Base-by-base conservation (phyloP, 441 rosid genomes). In the Populus hybrid region DNA sequence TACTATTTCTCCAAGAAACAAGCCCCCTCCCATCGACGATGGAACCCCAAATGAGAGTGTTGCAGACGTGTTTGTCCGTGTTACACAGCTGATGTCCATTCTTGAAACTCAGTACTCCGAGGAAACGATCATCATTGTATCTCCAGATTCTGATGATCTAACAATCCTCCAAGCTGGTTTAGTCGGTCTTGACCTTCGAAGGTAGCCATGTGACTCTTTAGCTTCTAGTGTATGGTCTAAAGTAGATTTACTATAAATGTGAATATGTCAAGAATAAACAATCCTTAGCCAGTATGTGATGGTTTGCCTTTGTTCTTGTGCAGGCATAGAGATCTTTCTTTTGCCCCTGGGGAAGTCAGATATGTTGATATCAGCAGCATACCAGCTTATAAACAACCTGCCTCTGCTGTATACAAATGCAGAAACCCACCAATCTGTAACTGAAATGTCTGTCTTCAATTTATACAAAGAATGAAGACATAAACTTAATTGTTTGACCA, bases 11-110 rank as follows among this genome's bases (percentile, higher is more conserved):
- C 82, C 92, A 65, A 88, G 89, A 83, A 90, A 84, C 83, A 94
- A 87, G 82, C 98, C 98, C 50, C 97, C 98, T 78, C 97, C 97
- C 6, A 91, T 83, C 36, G 91, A 88, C 34, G 98, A 94, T 42
- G 97, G 97, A 76, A 94, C 98, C 32, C 97, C 97, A 9, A 94
- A 91, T 72, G 98, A 92, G 85, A 94, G 97, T 66, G 94, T 90
- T 11, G 71, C 89, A 5, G 97, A 91, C 69, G 98, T 94, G n/a
- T 93, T 94, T 5, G 97, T 93, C 75, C 97, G 97, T 4, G 87
- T 93, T 46, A 94, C 93, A n/a, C 95, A 94, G 76, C 93, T 93
- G 65, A 94, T 94, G 98, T 93, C 98, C 7, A 91, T 94, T 83
- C 95, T 94, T 0, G 97, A 94, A 86, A 94, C 98, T 50, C 98